Evolutionary conservation across 148 eudicot species (phyloP).

Genomic region (Silene latifolia): DNA sequence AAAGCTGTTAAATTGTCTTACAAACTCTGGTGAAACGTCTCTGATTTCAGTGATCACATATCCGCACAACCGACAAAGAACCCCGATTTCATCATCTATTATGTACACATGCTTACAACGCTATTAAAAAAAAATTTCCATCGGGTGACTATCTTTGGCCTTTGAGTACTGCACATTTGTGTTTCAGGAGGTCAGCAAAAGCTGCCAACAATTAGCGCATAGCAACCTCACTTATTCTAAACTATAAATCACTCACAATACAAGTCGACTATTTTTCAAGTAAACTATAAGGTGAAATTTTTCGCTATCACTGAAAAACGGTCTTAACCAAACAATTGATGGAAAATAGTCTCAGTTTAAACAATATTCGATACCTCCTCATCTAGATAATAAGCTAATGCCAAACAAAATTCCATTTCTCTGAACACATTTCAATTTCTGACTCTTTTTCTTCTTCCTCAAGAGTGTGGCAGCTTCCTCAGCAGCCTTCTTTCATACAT

Average conservation of each 20-base stretch:
- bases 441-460: conserved; percentile 34
- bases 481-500: conserved; percentile 35
- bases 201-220: not conserved
- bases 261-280: too few relatives aligned
- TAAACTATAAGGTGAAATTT: too few relatives aligned
- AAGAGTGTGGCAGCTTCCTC: conserved; percentile 33
- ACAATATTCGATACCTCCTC: conserved; percentile 40
- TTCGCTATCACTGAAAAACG: too few relatives aligned
- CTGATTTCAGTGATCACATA: conserved; percentile 74
- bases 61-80: conserved; percentile 72
- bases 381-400: conserved; percentile 64
- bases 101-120: conserved; percentile 68
- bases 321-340: too few relatives aligned
- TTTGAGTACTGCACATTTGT: conserved; percentile 38
- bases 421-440: conserved; percentile 80
- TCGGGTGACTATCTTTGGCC: conserved; percentile 22
- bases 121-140: conserved; percentile 28
- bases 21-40: conserved; percentile 77
- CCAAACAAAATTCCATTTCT: conserved; percentile 81
- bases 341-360: not conserved
- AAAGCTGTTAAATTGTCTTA: conserved; percentile 39
- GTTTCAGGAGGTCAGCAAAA: not conserved
- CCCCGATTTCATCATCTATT: conserved; percentile 82
- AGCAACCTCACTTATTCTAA: too few relatives aligned
- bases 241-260: too few relatives aligned